Evolutionary conservation across 2,329 filamentous ascomycete genomes (phyloP).

Genomic region (Drechmeria coniospora): DNA sequence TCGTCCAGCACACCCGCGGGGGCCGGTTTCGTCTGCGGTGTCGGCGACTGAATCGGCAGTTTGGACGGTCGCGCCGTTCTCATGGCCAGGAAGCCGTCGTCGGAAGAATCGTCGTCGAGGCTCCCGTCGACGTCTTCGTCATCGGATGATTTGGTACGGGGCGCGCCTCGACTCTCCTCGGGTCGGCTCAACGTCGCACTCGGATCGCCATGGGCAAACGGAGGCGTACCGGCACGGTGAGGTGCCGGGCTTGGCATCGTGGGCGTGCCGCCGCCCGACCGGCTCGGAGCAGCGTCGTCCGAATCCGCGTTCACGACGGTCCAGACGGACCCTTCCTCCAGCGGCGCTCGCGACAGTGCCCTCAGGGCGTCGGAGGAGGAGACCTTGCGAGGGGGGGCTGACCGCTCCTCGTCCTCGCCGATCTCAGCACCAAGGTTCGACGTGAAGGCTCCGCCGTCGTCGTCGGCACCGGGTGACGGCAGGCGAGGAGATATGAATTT

Average conservation of each 20-base stretch:
- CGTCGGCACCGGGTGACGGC: slow-evolving; percentile 10
- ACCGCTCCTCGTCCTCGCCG: slow-evolving; percentile 24
- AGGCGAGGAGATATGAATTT: slow-evolving; percentile 15
- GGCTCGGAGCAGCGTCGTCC: slow-evolving; percentile 10
- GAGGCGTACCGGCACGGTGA: too few relatives aligned
- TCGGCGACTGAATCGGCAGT: too few relatives aligned
- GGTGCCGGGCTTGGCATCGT: too few relatives aligned
- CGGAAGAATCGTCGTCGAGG: slow-evolving; percentile 19
- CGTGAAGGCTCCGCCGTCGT: slow-evolving; percentile 12
- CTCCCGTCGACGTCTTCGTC: slow-evolving; percentile 2
- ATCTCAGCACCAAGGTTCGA: slow-evolving; percentile 22
- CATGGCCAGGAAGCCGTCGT: slow-evolving; percentile 26
- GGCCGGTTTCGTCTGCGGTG: too few relatives aligned
- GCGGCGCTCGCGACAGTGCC: slow-evolving; percentile 32
- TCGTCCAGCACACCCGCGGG: too few relatives aligned
- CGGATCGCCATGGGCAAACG: too few relatives aligned
- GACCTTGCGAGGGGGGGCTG: slow-evolving; percentile 33
- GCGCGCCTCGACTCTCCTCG: not conserved
- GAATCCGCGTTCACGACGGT: slow-evolving; percentile 27
- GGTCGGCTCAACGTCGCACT: too few relatives aligned
- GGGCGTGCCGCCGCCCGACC: too few relatives aligned
- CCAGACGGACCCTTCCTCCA: slow-evolving; percentile 36
- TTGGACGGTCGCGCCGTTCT: slow-evolving; percentile 16
- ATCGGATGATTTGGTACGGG: not conserved
- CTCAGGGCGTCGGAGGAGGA: slow-evolving; percentile 40